phyloP scores from a whole-genome alignment of 2,329 filamentous ascomycete genomes.

The Apiospora koreana region DNA sequence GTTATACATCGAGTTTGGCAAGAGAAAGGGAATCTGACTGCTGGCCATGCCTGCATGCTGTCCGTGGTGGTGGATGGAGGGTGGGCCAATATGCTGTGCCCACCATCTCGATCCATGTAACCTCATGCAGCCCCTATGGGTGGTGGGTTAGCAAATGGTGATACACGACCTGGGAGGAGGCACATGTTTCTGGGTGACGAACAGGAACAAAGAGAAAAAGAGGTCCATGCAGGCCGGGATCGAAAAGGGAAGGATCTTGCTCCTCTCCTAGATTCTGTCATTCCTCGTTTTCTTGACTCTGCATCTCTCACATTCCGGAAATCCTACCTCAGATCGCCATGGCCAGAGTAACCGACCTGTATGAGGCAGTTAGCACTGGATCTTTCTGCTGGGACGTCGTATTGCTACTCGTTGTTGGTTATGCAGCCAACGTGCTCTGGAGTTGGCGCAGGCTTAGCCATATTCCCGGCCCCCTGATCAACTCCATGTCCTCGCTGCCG shows the following conservation, averaged over 20 bases:
- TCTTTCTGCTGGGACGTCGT: conserved; percentile 6
- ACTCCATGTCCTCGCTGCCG: conserved; percentile 22
- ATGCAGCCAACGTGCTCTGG: conserved; percentile 12
- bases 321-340: not conserved
- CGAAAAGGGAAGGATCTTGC: not conserved
- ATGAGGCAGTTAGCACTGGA: not conserved
- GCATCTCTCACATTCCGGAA: not conserved
- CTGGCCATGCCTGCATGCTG: no score
- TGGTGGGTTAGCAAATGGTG: not conserved
- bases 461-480: conserved; percentile 21
- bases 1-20: not conserved
- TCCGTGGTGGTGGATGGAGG: not conserved
- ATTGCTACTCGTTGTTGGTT: conserved; percentile 9
- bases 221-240: not conserved
- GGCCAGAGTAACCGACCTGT: not conserved
- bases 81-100: not conserved
- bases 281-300: not conserved
- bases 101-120: not conserved
- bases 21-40: no score
- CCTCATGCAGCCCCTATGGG: not conserved
- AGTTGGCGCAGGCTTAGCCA: conserved; percentile 24
- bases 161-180: not conserved
- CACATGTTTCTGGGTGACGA: not conserved
- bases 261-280: not conserved
- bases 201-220: not conserved